Conservation (phyloP, 306 rosid species). For the Hippophae gyantsensis region DNA sequence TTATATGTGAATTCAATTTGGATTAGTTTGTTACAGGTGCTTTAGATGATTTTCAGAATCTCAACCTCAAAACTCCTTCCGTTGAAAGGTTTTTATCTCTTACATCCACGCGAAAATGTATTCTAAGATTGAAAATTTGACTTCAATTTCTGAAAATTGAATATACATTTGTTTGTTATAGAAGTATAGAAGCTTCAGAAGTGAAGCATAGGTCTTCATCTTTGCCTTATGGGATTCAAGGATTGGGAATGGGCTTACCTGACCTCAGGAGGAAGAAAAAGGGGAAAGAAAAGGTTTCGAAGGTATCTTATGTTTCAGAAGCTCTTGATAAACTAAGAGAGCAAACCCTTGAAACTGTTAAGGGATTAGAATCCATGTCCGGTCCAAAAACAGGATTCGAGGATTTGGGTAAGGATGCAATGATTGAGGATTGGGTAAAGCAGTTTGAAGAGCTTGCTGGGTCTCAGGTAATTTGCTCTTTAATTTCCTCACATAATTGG, state of each 20-base stretch:
- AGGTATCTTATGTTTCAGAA: conserved; percentile 62
- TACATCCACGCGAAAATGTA: not conserved
- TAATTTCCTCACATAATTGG: not conserved
- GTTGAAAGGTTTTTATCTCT: conserved; percentile 34
- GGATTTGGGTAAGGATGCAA: conserved; percentile 48
- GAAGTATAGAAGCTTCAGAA: conserved; percentile 30
- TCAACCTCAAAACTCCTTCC: conserved; percentile 46
- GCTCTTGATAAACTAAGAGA: conserved; percentile 74
- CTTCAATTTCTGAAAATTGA: not conserved
- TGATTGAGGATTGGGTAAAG: conserved; percentile 93
- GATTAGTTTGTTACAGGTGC: conserved; percentile 52
- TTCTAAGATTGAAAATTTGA: not conserved
- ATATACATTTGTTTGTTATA: not conserved
- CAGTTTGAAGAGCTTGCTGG: conserved; percentile 79
- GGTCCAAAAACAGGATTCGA: conserved; percentile 30
- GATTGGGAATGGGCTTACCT: conserved; percentile 79
- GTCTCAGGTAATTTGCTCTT: conserved; percentile 46
- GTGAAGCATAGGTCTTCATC: conserved; percentile 27
- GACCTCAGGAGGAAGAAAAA: conserved; percentile 70
- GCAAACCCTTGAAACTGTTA: conserved; percentile 77
- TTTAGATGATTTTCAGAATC: conserved; percentile 77
- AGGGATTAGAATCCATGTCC: conserved; percentile 49
- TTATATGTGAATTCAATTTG: not conserved
- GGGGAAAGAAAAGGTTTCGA: conserved; percentile 62
- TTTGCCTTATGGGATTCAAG: conserved; percentile 60